Evolutionary conservation across 2,329 filamentous ascomycete genomes (phyloP).

Genomic region (Colletotrichum tabaci): DNA sequence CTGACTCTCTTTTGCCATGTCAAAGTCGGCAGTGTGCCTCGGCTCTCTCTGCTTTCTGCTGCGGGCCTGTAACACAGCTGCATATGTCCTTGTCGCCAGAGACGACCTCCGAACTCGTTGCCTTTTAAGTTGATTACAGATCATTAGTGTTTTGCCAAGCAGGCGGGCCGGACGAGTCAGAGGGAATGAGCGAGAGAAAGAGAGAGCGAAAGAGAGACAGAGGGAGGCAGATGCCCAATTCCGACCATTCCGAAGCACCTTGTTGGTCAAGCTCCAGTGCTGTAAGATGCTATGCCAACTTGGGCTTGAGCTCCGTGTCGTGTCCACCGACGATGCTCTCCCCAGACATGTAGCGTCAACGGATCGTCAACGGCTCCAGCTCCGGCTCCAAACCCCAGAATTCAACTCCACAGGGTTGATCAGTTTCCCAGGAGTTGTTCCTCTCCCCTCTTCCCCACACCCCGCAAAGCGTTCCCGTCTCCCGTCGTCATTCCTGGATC

Average conservation of each 20-base stretch:
- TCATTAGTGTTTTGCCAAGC: constrained; percentile 16
- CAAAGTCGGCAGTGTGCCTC: constrained; percentile 1
- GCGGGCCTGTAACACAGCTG: neutral
- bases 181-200: neutral
- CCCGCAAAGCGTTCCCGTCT: constrained; percentile 43
- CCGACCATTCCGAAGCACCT: constrained; percentile 25
- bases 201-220: too few species aligned
- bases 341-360: constrained; percentile 30
- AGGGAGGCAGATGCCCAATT: neutral
- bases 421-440: neutral
- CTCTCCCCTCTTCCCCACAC: constrained; percentile 45
- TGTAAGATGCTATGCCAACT: constrained; percentile 11
- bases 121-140: neutral
- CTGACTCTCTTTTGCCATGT: constrained; percentile 40
- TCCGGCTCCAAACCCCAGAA: constrained; percentile 34
- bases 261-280: neutral
- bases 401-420: constrained; percentile 18
- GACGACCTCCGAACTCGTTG: too few species aligned
- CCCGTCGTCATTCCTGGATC: constrained; percentile 25
- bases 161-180: constrained; percentile 18
- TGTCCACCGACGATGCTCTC: constrained; percentile 21
- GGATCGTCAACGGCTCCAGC: constrained; percentile 36
- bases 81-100: neutral
- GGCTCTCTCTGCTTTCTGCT: neutral
- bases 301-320: constrained; percentile 19